Base-by-base conservation (phyloP, 2,329 filamentous ascomycete genomes). In the Cadophora malorum region DNA sequence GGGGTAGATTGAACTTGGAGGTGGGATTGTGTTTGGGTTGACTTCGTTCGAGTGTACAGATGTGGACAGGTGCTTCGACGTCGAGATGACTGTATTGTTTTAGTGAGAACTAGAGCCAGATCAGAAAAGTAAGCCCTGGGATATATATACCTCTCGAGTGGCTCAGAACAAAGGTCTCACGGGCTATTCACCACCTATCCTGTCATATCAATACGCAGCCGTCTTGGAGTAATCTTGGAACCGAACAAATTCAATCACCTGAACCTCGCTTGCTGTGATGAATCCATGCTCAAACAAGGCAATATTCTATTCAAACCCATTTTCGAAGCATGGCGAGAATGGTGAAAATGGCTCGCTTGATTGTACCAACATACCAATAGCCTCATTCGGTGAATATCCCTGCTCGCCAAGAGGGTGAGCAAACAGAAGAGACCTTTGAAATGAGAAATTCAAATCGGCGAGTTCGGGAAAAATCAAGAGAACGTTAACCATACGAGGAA, bases 271-370 rank as follows among this genome's bases (percentile, higher is more conserved):
- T 31, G 4, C 8, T 14, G 28, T 53, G 4, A 5, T 14, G 55
- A 21, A 10, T 10, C 8, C 55, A 4, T 21, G 33, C 1, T 7
- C 19, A 41, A 19, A 38, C 19, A 38, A 23, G 9, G 35, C 8
- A 9, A 38, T n/a, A n/a, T 21, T 38, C 33, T 58, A 38, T 58
- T 38, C 35, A 38, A n/a, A n/a, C 21, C 55, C 55, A 9, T 58
- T 58, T 25, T 16, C 55, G 55, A 41, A 41, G 55, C 33, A 58
- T 58, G 33, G 55, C 55, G n/a, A 41, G 7, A 58, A 58, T 41
- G 33, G 31, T 21, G 53, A 35, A 7, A 19, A 38, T 21, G 53
- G 16, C 28, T 56, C 28, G 31, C 31, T 28, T 56, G 16, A 56
- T 8, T 35, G 28, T 56, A 33, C 16, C 31, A 56, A 56, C 53